Percentiles rank a stretch among this genome's conserved stretches.
phyloP scores from a whole-genome alignment of 2,329 filamentous ascomycete species.

The Pseudogymnoascus sp. region DNA sequence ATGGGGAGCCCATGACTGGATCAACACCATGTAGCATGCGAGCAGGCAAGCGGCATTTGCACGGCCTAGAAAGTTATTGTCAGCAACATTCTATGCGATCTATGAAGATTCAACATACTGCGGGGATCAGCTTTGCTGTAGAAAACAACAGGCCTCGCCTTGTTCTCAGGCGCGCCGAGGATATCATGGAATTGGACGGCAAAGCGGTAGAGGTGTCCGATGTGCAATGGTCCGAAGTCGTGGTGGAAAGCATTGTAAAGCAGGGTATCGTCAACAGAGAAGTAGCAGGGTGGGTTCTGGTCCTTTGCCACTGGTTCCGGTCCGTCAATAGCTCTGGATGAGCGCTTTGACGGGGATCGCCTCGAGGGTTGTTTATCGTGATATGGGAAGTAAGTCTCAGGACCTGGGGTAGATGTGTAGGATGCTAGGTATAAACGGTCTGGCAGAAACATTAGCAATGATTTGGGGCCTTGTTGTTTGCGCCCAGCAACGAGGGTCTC shows the following conservation, averaged over 20 bases:
- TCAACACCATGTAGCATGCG: slow-evolving; percentile 97
- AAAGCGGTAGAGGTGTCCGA: slow-evolving; percentile 94
- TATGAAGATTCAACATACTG: slow-evolving; percentile 51
- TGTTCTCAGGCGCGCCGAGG: slow-evolving; percentile 83
- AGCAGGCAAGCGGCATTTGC: slow-evolving; percentile 92
- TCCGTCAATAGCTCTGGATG: slow-evolving; percentile 57
- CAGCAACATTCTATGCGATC: slow-evolving; percentile 18
- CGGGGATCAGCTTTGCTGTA: slow-evolving; percentile 90
- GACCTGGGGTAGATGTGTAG: slow-evolving; percentile 74
- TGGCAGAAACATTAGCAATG: slow-evolving; percentile 43
- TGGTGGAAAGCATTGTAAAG: slow-evolving; percentile 98
- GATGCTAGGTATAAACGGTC: slow-evolving; percentile 93
- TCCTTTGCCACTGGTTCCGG: slow-evolving; percentile 43
- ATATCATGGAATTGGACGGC: slow-evolving; percentile 95
- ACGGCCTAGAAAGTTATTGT: slow-evolving; percentile 53
- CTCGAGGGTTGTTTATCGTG: slow-evolving; percentile 48
- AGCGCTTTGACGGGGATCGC: slow-evolving; percentile 69
- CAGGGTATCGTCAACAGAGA: slow-evolving; percentile 85
- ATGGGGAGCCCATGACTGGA: slow-evolving; percentile 96
- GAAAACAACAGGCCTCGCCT: slow-evolving; percentile 86
- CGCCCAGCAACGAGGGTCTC: slow-evolving; percentile 6
- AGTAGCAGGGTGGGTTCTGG: slow-evolving; percentile 77
- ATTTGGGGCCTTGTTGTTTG: slow-evolving; percentile 3
- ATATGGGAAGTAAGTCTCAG: slow-evolving; percentile 82
- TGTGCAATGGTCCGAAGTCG: slow-evolving; percentile 95